These are phyloP conservation scores for Leishmania martiniquensis DNA, from an alignment of 208 protist genomes.

Conservation along the genomic window DNA sequence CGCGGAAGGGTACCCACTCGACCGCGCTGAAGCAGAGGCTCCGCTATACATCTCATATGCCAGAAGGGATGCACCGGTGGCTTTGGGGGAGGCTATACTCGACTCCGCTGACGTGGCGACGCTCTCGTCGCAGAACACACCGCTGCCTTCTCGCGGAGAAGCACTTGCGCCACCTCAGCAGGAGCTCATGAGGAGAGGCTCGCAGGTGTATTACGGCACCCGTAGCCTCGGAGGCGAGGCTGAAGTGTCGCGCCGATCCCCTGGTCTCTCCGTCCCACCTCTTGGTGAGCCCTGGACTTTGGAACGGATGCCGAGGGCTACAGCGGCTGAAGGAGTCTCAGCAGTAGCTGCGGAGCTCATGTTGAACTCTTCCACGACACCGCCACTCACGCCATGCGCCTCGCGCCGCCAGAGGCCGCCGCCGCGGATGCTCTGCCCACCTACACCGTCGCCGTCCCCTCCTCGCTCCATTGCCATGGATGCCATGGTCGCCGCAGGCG, in stretches of 20 bases:
- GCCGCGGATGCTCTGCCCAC: conserved; percentile 34
- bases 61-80: not conserved
- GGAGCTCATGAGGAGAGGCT: not conserved
- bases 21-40: not conserved
- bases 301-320: not conserved
- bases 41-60: not conserved
- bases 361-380: not conserved
- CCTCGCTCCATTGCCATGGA: not conserved
- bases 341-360: not conserved
- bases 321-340: not conserved
- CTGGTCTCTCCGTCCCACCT: not conserved
- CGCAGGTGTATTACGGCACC: not conserved
- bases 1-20: not conserved
- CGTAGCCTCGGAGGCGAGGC: not conserved
- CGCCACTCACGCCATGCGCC: conserved; percentile 8
- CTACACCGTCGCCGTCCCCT: conserved; percentile 20
- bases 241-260: not conserved
- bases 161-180: not conserved
- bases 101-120: not conserved
- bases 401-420: conserved; percentile 16
- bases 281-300: not conserved
- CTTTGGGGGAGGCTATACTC: not conserved
- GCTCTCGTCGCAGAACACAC: not conserved
- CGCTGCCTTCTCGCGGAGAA: not conserved
- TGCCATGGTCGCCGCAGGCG: not conserved